Base-by-base conservation (phyloP, 2,329 filamentous ascomycete genomes). In the Cordyceps militaris region DNA sequence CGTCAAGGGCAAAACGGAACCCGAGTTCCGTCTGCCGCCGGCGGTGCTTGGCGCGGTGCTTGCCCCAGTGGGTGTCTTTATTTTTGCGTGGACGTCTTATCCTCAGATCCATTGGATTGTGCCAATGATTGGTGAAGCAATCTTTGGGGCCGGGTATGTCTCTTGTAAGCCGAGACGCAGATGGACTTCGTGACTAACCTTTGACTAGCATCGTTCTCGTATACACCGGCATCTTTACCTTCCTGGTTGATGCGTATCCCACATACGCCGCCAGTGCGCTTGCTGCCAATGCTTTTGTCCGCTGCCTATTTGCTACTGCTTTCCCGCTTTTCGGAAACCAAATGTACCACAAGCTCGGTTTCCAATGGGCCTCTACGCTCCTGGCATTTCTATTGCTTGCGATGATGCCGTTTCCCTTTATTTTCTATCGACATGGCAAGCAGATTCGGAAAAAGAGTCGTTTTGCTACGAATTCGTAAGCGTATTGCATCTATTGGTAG, bases 1-100 rank as follows among this genome's bases (percentile, higher is more conserved):
- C 5, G 67, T 77, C 59, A 66, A 73, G 57, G 83, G 80, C 6
- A 76, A 80, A 50, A 87, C 84, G 59, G 90, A 96, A 76, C 92
- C 93, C 9, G 93, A 97, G 73, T 95, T 88, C 74, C 84, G 91
- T 60, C 80, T 97, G 34, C 88, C 90, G 7, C 84, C 89, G 34
- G 83, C 85, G 21, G 87, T 92, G 53, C 69, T 79, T 8, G 93
- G 92, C n/a, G 85, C 85, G 0, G 72, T 91, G 46, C 72, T 96
- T 10, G 89, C 94, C 32, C 89, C 91, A 5, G 76, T 88, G 57
- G 89, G 90, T 7, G 74, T 97, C 16, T 96, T 97, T 71, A 88
- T 89, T 73, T 96, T 96, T 72, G 91, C 84, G 9, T 96, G 91
- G 88, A 91, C 89, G 4, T 87, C 88, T 14, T 92, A 86, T 69